Evolutionary conservation across 345 rosid species (phyloP), one percentile per base, ranked within the genome.

Genomic region (Populus pruinosa): DNA sequence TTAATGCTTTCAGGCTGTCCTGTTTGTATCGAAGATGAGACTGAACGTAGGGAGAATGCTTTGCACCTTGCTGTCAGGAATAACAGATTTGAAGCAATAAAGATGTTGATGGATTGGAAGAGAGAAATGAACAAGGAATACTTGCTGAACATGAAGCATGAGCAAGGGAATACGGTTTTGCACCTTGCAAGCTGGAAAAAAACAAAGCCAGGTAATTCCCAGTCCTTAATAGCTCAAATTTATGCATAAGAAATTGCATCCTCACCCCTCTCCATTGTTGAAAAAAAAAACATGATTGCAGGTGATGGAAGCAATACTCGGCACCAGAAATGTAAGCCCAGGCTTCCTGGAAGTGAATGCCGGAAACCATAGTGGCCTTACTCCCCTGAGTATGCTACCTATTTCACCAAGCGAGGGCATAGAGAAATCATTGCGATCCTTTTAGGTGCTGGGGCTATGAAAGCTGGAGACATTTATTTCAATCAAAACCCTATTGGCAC

Each of bases 401-500:
- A 33, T 33, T 67, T 67, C 61, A 33, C 82, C 82, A 39, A 79
- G 77, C 18, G 77, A 79, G 69, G 73, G 16, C 77, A 73, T 18
- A 39, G 71, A 66, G 82, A 79, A 56, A 79, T 73, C 6, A 41
- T 18, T 21, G 59, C 73, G 33, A 73, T 72, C 43, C 77, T 79
- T 43, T n/a, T 9, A 43, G 9, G 16, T 14, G 73, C 73, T 0
- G 77, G 73, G 67, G 82, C 73, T 12, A 27, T 5, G 33, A 67
- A 62, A 23, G 77, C 68, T 0, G 35, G 43, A n/a, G 65, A 64
- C 35, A 33, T 4, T 33, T 33, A 33, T 33, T 33, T 33, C 35
- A 33, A 33, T 33, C 5, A 33, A 33, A 33, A 33, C 35, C 35
- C 35, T 4, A 13, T 13, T 12, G 14, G 16, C 50, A 2, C 31